Evolutionary conservation across 345 rosid species (phyloP).

Genomic region (Eucalyptus fibrosa): DNA sequence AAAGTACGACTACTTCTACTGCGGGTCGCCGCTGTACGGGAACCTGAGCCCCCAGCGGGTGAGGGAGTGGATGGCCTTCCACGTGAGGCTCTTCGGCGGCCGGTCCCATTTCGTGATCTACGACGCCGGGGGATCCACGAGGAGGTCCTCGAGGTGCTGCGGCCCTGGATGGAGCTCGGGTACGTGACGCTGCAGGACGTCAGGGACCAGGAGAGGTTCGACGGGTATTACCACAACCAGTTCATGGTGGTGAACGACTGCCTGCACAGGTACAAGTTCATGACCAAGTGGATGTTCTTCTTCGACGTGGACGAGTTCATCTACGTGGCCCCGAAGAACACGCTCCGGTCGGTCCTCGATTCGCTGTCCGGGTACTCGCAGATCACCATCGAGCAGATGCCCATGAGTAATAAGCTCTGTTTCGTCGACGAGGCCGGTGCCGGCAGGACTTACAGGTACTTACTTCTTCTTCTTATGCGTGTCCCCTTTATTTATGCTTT

Average conservation of each 20-base stretch:
- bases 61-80: constrained; percentile 88
- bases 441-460: constrained; percentile 45
- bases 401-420: constrained; percentile 72
- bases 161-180: constrained; percentile 93
- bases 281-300: constrained; percentile 88
- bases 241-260: constrained; percentile 93
- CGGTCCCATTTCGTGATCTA: constrained; percentile 73
- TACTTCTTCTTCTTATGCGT: neutral
- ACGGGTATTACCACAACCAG: constrained; percentile 91
- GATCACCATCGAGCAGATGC: constrained; percentile 76
- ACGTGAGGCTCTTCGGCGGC: constrained; percentile 55
- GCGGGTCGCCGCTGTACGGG: constrained; percentile 82
- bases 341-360: constrained; percentile 47
- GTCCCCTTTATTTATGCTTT: neutral
- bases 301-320: constrained; percentile 82
- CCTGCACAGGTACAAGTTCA: constrained; percentile 62
- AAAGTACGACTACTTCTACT: constrained; percentile 70
- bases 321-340: constrained; percentile 40
- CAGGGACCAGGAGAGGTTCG: constrained; percentile 77
- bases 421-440: constrained; percentile 44
- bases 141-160: constrained; percentile 62
- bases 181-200: constrained; percentile 73
- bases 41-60: constrained; percentile 68
- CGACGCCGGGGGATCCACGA: constrained; percentile 85
- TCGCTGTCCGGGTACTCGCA: constrained; percentile 48